Percentiles rank a stretch among this genome's conserved stretches.
Conservation (phyloP, 331 rosid genomes). For the Ulmus americana region DNA sequence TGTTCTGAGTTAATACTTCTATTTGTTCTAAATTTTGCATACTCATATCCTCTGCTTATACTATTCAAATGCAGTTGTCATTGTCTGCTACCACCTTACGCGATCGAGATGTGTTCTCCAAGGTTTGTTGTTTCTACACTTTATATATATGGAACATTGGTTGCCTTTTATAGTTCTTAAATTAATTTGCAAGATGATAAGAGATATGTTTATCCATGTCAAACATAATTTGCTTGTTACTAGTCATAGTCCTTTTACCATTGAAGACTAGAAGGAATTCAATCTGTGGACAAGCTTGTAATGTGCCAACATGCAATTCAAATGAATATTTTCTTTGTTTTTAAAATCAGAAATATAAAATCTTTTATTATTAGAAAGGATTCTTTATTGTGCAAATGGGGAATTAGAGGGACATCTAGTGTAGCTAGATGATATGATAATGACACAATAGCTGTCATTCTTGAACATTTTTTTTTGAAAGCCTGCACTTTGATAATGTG, state of each 20-base stretch:
- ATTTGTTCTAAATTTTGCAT: not conserved
- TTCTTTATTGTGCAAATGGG: not conserved
- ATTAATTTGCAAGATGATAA: not conserved
- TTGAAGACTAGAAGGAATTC: too few relatives aligned
- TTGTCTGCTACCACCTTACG: constrained; percentile 72
- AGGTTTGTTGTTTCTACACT: constrained; percentile 49
- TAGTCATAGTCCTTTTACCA: too few relatives aligned
- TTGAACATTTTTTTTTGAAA: not conserved
- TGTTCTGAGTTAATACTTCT: not conserved
- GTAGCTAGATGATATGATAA: not conserved
- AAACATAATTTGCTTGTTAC: too few relatives aligned
- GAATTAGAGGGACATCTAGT: not conserved
- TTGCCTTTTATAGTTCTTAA: not conserved
- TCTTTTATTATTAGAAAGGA: too few relatives aligned
- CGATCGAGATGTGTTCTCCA: constrained; percentile 78
- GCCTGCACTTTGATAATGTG: not conserved
- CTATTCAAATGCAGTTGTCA: constrained; percentile 53
- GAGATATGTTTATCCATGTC: too few relatives aligned
- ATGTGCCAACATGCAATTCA: too few relatives aligned
- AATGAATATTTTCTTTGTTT: too few relatives aligned
- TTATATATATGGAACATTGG: constrained; percentile 1
- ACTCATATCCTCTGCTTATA: constrained; percentile 7
- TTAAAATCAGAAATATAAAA: too few relatives aligned
- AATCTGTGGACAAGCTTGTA: too few relatives aligned
- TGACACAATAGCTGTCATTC: not conserved